phyloP scores from a whole-genome alignment of 495 filamentous ascomycete genomes.

The Trichoderma gamsii region DNA sequence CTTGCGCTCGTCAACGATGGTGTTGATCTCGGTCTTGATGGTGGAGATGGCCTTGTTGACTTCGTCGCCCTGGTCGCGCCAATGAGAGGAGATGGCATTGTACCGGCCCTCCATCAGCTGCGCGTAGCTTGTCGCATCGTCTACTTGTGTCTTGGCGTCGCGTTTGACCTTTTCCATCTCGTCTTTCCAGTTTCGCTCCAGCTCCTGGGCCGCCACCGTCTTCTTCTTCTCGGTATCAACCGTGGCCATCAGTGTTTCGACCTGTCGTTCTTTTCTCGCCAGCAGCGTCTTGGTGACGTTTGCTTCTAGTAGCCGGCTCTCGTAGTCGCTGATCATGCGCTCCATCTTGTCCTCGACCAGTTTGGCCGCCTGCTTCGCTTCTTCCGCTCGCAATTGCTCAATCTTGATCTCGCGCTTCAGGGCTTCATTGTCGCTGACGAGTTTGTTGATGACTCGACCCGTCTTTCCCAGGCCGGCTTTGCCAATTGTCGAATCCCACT shows the following conservation, averaged over 20 bases:
- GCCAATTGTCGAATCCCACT: slow-evolving; percentile 70
- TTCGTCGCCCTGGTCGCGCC: slow-evolving; percentile 58
- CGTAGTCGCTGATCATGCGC: slow-evolving; percentile 57
- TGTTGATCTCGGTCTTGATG: slow-evolving; percentile 47
- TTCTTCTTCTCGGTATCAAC: slow-evolving; percentile 61
- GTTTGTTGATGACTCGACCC: slow-evolving; percentile 82
- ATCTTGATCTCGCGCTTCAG: slow-evolving; percentile 73
- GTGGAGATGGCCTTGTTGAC: slow-evolving; percentile 47
- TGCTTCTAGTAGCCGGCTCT: slow-evolving; percentile 63
- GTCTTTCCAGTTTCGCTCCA: slow-evolving; percentile 57
- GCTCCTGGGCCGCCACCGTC: slow-evolving; percentile 49
- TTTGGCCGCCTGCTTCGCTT: slow-evolving; percentile 64
- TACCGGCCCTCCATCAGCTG: slow-evolving; percentile 56
- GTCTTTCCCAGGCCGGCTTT: slow-evolving; percentile 80
- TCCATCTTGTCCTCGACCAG: slow-evolving; percentile 69
- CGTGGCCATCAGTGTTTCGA: slow-evolving; percentile 63
- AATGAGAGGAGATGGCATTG: slow-evolving; percentile 62
- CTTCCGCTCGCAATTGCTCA: slow-evolving; percentile 65
- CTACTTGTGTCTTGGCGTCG: slow-evolving; percentile 54
- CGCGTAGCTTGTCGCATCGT: slow-evolving; percentile 55
- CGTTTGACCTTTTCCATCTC: slow-evolving; percentile 56
- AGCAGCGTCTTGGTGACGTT: slow-evolving; percentile 64
- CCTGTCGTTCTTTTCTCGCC: slow-evolving; percentile 70
- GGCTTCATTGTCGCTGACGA: slow-evolving; percentile 84
- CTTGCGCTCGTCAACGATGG: slow-evolving; percentile 42